Conservation (phyloP, 2,329 filamentous ascomycete species). For the Pestalotiopsis sp. region DNA sequence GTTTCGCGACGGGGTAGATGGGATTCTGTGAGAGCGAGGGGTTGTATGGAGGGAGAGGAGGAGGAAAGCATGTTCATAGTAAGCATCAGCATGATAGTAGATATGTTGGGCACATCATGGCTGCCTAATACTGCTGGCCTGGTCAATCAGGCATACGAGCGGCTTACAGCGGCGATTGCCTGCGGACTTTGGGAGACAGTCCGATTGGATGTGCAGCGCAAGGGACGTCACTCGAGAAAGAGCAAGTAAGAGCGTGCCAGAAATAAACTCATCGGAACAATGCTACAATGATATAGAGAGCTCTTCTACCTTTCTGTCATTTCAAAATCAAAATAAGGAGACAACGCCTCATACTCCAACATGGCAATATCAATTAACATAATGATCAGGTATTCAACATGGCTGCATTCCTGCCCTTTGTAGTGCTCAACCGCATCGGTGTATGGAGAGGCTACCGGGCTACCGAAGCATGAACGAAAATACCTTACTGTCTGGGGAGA, state of each 20-base stretch:
- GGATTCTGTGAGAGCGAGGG: conserved; percentile 12
- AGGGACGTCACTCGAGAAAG: not conserved
- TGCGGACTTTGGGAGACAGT: not conserved
- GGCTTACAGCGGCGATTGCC: not conserved
- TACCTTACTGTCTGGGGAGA: no score
- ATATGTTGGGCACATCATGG: not conserved
- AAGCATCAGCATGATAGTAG: not conserved
- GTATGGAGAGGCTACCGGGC: no score
- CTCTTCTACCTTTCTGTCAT: no score
- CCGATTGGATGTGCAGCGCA: not conserved
- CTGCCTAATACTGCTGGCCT: not conserved
- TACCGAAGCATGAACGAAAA: no score
- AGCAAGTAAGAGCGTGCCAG: not conserved
- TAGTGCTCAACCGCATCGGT: no score
- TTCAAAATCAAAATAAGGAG: no score
- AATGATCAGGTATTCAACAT: no score
- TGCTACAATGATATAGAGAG: no score
- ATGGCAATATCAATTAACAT: no score
- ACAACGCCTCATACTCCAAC: no score
- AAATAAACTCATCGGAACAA: no score
- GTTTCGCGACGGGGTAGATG: conserved; percentile 31
- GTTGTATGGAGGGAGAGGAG: not conserved
- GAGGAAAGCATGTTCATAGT: not conserved
- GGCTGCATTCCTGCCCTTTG: no score
- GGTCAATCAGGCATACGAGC: not conserved